phyloP scores from a whole-genome alignment of 306 rosid genomes.

The Rosa rugosa region DNA sequence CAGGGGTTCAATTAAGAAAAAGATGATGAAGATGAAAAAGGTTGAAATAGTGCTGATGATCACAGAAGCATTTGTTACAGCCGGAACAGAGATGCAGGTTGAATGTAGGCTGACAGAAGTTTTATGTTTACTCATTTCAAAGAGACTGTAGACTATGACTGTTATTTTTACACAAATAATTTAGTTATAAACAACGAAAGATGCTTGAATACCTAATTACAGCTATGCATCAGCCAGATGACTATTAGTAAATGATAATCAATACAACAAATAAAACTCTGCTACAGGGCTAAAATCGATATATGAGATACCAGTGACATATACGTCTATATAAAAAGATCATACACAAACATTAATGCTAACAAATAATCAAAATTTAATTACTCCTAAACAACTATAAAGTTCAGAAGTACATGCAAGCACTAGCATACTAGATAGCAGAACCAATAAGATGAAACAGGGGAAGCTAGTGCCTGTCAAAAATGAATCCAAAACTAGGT shows the following conservation, averaged over 20 bases:
- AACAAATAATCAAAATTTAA: not conserved
- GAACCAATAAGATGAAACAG: conserved; percentile 8
- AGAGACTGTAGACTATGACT: not conserved
- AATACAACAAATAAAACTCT: not conserved
- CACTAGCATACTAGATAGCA: conserved; percentile 4
- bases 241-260: not conserved
- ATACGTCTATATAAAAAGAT: not conserved
- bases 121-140: not conserved
- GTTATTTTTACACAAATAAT: not conserved
- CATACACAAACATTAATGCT: not conserved
- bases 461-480: not conserved
- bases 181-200: not conserved
- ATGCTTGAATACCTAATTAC: not conserved
- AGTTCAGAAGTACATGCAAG: not conserved
- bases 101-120: not conserved
- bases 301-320: not conserved
- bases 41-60: not conserved
- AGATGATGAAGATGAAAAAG: not conserved
- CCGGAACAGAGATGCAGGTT: not conserved
- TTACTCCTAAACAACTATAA: not conserved
- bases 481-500: not conserved
- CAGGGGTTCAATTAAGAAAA: not conserved
- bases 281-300: not conserved
- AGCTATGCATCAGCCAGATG: not conserved
- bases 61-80: not conserved